Evolutionary conservation across 2,329 filamentous ascomycete genomes (phyloP), one percentile per base, ranked within the genome.

Genomic region (Tricladium varicosporioides): DNA sequence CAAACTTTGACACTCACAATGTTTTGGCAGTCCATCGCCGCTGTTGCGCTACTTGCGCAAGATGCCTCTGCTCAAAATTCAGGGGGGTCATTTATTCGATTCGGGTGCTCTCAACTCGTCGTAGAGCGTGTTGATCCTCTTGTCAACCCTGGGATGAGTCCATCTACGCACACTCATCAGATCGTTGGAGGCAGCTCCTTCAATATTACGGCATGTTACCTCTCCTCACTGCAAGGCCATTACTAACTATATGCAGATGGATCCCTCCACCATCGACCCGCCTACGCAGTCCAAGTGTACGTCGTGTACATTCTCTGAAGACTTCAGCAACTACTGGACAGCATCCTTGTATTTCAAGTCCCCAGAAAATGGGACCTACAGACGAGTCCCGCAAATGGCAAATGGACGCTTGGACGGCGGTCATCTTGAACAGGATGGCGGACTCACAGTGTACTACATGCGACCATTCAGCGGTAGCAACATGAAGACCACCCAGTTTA

Each of bases 51-150:
- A 16, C 55, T 58, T 40, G 44, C 57, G 10, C 54, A 54, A 32
- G 22, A 60, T 54, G 52, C 31, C 14, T 32, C 32, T 54, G 55
- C 60, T 11, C 60, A 62, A 50, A 58, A 47, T 48, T 54, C 59
- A 32, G 51, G 50, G 46, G 59, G 59, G 18, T 53, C 59, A 15
- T 61, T 60, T 31, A 54, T 60, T 43, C 58, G 58, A 13, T 60
- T 60, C 31, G 58, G 43, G 2, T 60, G 58, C 52, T 60, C 58
- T 45, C 58, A 60, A 47, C 54, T 77, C 42, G 70, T 75, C 18
- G 66, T 74, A 36, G 74, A 84, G 66, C 77, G 83, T 49, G 71
- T 78, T 44, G 84, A 88, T 67, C 84, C 85, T 2, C 82, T 88
- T 59, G 71, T 86, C 43, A 74, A 68, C 31, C 82, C 84, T 5